These are phyloP conservation scores for Silene uniflora DNA, from an alignment of 148 eudicot species.

Conservation along the genomic window DNA sequence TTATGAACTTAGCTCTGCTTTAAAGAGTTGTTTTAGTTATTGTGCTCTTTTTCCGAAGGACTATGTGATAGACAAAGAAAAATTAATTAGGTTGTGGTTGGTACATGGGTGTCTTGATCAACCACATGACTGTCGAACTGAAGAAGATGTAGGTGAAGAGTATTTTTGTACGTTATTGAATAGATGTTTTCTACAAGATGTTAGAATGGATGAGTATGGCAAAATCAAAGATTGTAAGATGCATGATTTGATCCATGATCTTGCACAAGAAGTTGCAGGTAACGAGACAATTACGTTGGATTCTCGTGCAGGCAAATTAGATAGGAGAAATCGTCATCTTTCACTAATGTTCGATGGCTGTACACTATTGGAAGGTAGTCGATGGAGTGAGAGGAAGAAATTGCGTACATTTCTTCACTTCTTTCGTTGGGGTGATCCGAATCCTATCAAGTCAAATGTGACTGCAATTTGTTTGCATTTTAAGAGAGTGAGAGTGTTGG, in stretches of 20 bases:
- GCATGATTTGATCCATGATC: constrained; percentile 42
- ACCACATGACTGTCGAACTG: no score
- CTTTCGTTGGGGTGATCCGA: no score
- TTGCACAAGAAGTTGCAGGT: no score
- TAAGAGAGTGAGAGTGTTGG: constrained; percentile 27
- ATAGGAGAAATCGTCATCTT: no score
- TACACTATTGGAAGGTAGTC: not conserved
- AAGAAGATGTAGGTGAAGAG: no score
- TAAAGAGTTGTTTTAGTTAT: no score
- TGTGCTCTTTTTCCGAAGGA: no score
- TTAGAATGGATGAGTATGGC: constrained; percentile 7
- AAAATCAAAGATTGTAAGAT: constrained; percentile 19
- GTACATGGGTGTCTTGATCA: not conserved
- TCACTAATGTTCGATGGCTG: not conserved
- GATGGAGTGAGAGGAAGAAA: not conserved
- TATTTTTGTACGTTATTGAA: constrained; percentile 24
- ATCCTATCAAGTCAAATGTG: not conserved
- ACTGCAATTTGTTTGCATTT: not conserved
- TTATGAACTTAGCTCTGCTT: no score
- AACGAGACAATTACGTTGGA: no score
- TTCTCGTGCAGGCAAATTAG: not conserved
- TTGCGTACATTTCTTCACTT: no score
- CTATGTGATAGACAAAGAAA: not conserved
- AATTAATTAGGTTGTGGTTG: not conserved
- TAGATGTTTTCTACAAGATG: constrained; percentile 34